Evolutionary conservation across 768 basidiomycete genomes (phyloP).

Genomic region (Tulasnella sp.): DNA sequence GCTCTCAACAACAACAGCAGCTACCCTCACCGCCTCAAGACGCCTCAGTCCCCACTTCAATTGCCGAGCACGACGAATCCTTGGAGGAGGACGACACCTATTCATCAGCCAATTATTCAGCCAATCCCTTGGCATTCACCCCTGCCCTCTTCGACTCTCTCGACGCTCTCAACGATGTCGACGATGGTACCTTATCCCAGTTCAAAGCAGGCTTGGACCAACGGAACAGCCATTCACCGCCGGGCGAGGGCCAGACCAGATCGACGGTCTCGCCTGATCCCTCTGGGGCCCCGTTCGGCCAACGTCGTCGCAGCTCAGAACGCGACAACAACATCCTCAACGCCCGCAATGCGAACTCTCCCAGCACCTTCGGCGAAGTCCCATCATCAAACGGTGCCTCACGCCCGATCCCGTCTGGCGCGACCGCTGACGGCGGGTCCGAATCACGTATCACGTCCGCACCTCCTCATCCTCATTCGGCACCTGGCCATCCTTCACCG

Average conservation of each 20-base stretch:
- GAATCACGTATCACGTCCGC: not conserved
- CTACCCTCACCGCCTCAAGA: not conserved
- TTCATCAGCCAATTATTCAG: not conserved
- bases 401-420: not conserved
- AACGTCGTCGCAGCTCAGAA: not conserved
- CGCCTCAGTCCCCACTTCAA: not conserved
- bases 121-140: not conserved
- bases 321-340: not conserved
- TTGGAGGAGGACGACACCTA: not conserved
- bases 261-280: not conserved
- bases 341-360: not conserved
- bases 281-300: not conserved
- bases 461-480: not conserved
- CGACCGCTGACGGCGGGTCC: not conserved
- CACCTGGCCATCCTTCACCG: not conserved
- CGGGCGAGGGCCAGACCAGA: not conserved
- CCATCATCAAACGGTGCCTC: not conserved
- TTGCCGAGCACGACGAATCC: not conserved
- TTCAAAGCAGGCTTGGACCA: not conserved
- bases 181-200: not conserved
- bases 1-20: not conserved
- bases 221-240: not conserved
- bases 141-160: not conserved
- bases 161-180: not conserved
- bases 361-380: not conserved